phyloP scores from a whole-genome alignment of 2,329 filamentous ascomycete genomes.

The Neofusicoccum parvum region DNA sequence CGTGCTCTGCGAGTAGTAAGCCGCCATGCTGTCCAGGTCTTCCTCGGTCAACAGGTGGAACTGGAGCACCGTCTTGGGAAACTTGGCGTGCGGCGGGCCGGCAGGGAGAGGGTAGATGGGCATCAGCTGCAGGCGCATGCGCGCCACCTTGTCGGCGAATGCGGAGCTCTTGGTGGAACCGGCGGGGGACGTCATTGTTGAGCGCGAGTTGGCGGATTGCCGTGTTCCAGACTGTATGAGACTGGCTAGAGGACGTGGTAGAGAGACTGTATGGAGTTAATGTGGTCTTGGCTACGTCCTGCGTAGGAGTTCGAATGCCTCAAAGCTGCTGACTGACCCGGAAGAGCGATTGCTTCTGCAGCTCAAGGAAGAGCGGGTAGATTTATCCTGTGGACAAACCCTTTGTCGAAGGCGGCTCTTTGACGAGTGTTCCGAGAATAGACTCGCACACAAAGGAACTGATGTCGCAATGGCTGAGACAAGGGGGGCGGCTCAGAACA shows the following conservation, averaged over 20 bases:
- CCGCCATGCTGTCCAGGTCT: conserved; percentile 69
- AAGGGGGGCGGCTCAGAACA: background rate
- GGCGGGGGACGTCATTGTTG: background rate
- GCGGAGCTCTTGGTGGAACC: conserved; percentile 41
- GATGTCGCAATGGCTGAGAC: background rate
- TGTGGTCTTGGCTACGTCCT: conserved; percentile 6
- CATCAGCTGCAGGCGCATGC: conserved; percentile 67
- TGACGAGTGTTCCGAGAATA: background rate
- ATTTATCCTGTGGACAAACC: background rate
- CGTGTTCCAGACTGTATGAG: too few species aligned
- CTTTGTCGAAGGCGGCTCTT: background rate
- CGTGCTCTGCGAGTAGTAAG: conserved; percentile 72
- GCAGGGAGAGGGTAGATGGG: conserved; percentile 61
- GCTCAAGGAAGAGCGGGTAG: background rate
- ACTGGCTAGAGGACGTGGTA: background rate
- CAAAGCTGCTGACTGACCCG: background rate
- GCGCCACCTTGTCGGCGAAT: conserved; percentile 63
- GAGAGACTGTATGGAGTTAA: background rate
- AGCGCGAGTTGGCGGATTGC: background rate
- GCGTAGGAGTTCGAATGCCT: background rate
- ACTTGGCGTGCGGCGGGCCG: conserved; percentile 65
- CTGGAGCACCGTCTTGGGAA: conserved; percentile 67
- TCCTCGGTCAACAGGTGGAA: conserved; percentile 74
- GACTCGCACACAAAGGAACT: background rate
- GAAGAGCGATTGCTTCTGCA: background rate